Conservation (phyloP, 2,329 filamentous ascomycete species). For the Cadophora sp. region DNA sequence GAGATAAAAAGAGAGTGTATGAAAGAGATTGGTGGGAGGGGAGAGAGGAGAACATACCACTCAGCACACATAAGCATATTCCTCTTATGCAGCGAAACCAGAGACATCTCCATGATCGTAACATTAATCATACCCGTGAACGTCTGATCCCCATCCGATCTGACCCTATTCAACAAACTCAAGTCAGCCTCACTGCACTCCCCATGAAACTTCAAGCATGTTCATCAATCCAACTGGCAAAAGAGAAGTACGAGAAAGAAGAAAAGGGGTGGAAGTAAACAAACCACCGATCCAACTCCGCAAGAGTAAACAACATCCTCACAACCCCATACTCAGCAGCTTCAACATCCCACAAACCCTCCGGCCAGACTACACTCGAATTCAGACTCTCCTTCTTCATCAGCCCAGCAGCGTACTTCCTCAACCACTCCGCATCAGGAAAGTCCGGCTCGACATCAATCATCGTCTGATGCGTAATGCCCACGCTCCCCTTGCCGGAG, state of each 20-base stretch:
- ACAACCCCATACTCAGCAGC: conserved; percentile 44
- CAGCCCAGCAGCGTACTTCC: conserved; percentile 54
- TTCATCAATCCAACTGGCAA: background rate
- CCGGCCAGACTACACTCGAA: conserved; percentile 56
- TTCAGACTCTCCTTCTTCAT: conserved; percentile 58
- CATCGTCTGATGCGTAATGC: conserved; percentile 52
- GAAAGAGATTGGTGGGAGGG: background rate
- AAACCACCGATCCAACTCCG: conserved; percentile 52
- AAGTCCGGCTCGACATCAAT: conserved; percentile 63
- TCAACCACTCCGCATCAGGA: conserved; percentile 60
- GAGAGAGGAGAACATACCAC: conserved; percentile 46
- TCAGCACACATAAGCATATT: conserved; percentile 51
- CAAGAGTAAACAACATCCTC: conserved; percentile 50
- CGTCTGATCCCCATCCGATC: conserved; percentile 41
- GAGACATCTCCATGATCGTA: conserved; percentile 41
- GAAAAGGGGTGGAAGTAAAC: conserved; percentile 8
- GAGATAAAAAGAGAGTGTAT: background rate
- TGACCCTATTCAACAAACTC: conserved; percentile 37
- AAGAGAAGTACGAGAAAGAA: background rate
- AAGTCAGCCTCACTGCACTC: background rate
- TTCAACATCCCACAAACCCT: conserved; percentile 49
- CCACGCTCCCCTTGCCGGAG: conserved; percentile 40
- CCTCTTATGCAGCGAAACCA: conserved; percentile 37
- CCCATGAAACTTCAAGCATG: no score
- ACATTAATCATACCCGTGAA: conserved; percentile 51